Evolutionary conservation across 495 filamentous ascomycete genomes (phyloP), one percentile per base, ranked within the genome.

Genomic region (Trichoderma orchidacearum): DNA sequence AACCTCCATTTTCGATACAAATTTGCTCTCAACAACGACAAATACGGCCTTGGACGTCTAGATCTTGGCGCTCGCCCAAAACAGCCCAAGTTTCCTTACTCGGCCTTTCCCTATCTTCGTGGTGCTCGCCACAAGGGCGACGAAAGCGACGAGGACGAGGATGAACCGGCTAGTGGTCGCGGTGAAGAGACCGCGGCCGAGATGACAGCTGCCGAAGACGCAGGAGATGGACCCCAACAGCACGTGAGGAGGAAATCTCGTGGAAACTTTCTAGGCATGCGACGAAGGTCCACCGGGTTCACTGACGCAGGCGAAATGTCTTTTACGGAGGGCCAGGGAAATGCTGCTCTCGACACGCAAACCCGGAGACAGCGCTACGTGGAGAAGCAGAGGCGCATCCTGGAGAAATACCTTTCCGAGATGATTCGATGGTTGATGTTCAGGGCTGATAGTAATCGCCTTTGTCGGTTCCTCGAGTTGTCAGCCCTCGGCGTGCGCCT

Each of bases 361-460:
- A 60, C 63, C 7, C 59, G 66, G 18, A 68, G 78, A 66, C 62
- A 73, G 66, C 65, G 80, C 68, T 63, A 81, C 54, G 68, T 78
- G 61, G 67, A 77, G 64, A 80, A 82, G 52, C 90, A 96, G 66
- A 80, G 92, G 53, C 85, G 82, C 67, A 90, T 89, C 62, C 74
- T 99, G 11, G 93, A 96, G 65, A 80, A 79, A 31, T 99, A 99
- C 66, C 73, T 99, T n/a, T 87, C 92, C 62, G 85, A 91, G 62
- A 85, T 97, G 83, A 95, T 95, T 25, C 79, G 86, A 18, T 94
- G 88, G 76, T 80, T 97, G 61, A 96, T 97, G 61, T 97, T 99
- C 71, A 82, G 93, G 45, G 82, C 93, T 15, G 94, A 96, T 63
- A 95, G 90, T 68, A 99, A 96, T 63, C 83, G 93, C 12, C 73